Evolutionary conservation across 352 stramenopile species (phyloP).

Genomic region (Halophytophthora batemanensis): DNA sequence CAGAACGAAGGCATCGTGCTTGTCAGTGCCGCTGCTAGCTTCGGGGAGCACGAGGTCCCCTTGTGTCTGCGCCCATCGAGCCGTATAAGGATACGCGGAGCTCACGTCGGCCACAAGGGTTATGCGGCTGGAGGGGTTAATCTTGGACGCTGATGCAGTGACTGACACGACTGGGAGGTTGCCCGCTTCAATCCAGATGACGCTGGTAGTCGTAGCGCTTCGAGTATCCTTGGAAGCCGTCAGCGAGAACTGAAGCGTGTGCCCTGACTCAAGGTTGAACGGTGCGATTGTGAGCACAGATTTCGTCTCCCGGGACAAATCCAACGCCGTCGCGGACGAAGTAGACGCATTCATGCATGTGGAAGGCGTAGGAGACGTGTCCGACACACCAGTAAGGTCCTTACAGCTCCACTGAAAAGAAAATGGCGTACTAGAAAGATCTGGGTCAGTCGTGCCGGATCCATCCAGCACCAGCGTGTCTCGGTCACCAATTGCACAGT

Average conservation of each 20-base stretch:
- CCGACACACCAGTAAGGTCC: constrained; percentile 40
- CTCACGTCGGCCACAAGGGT: constrained; percentile 30
- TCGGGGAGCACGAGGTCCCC: constrained; percentile 48
- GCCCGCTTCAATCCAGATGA: constrained; percentile 45
- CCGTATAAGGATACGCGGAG: constrained; percentile 63
- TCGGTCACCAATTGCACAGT: constrained; percentile 43
- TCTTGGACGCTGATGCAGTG: constrained; percentile 25
- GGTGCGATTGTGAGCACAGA: constrained; percentile 34
- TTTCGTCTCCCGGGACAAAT: constrained; percentile 9
- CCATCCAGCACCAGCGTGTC: constrained; percentile 54
- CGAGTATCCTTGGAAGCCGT: constrained; percentile 30
- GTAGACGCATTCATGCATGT: constrained; percentile 12
- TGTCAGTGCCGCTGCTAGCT: constrained; percentile 17
- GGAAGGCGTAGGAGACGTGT: constrained; percentile 19
- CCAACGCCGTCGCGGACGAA: constrained; percentile 7
- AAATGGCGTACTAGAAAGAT: constrained; percentile 32
- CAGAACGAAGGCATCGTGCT: constrained; percentile 44
- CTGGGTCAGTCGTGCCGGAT: constrained; percentile 46
- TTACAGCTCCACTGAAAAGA: constrained; percentile 48
- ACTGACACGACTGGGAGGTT: constrained; percentile 44
- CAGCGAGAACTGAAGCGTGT: constrained; percentile 49
- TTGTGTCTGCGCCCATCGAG: constrained; percentile 50
- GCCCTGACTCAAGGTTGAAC: constrained; percentile 37
- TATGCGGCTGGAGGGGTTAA: constrained; percentile 49
- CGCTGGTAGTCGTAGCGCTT: constrained; percentile 19